Conservation (phyloP, 306 rosid species). For the Rosa chinensis region DNA sequence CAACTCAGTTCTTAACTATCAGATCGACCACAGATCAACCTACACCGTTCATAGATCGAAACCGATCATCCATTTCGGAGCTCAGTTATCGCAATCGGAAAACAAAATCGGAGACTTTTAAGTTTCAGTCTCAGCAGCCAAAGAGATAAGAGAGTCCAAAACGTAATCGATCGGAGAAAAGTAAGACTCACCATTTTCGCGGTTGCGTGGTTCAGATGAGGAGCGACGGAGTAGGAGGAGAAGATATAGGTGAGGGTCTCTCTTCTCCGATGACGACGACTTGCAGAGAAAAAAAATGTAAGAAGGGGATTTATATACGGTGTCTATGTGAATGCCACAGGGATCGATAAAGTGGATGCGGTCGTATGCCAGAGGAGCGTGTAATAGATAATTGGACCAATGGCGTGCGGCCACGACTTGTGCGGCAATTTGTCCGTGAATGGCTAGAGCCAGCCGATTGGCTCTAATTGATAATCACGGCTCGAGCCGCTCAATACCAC, state of each 20-base stretch:
- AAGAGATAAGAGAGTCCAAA: not conserved
- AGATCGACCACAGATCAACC: constrained; percentile 14
- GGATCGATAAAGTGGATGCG: constrained; percentile 11
- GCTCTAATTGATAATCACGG: not conserved
- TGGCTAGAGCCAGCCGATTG: not conserved
- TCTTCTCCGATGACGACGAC: constrained; percentile 28
- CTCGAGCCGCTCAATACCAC: constrained; percentile 7
- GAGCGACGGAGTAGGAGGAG: constrained; percentile 9
- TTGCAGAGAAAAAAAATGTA: not conserved
- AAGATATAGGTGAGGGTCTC: constrained; percentile 9
- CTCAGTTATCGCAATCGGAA: not conserved
- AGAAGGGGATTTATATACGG: constrained; percentile 11
- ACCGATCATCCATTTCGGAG: not conserved
- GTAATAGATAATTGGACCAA: not conserved
- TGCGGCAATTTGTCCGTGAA: not conserved
- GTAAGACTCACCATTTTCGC: constrained; percentile 27
- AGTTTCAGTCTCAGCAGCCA: not conserved
- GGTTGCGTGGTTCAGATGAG: not conserved
- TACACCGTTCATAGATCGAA: not conserved
- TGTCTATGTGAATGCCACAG: constrained; percentile 10
- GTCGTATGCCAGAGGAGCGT: constrained; percentile 8
- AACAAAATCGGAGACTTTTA: not conserved
- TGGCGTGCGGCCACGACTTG: constrained; percentile 19
- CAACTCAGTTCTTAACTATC: not conserved
- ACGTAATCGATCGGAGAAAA: not conserved